phyloP scores from a whole-genome alignment of 2,329 filamentous ascomycete genomes.

The Fusarium devonianum region DNA sequence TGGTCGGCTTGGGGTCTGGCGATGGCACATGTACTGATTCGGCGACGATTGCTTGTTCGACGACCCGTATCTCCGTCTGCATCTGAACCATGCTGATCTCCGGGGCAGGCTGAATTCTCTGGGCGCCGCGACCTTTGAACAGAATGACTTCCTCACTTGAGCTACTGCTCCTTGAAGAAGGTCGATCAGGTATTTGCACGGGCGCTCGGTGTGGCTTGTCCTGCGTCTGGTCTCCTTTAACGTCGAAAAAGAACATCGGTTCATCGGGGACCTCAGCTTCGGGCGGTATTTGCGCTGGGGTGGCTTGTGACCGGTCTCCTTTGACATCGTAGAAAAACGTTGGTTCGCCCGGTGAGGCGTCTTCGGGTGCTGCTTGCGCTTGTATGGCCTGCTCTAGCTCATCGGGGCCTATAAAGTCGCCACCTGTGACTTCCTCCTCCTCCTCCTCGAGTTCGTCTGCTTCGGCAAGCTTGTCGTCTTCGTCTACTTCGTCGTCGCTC shows the following conservation, averaged over 20 bases:
- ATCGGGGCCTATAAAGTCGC: conserved; percentile 32
- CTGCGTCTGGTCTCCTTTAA: conserved; percentile 40
- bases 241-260: conserved; percentile 49
- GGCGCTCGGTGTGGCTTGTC: not conserved
- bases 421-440: not conserved
- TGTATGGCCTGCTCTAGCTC: conserved; percentile 32
- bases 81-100: conserved; percentile 42
- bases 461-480: conserved; percentile 1
- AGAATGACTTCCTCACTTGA: conserved; percentile 75
- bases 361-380: conserved; percentile 1
- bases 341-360: conserved; percentile 5
- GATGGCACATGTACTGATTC: conserved; percentile 7
- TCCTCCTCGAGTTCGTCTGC: not conserved
- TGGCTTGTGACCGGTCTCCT: conserved; percentile 38
- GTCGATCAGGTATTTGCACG: conserved; percentile 27
- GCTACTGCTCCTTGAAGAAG: conserved; percentile 35
- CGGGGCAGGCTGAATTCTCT: conserved; percentile 33
- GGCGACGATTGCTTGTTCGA: conserved; percentile 35
- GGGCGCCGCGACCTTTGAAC: conserved; percentile 63
- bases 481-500: not conserved
- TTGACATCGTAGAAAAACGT: conserved; percentile 51
- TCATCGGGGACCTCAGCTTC: conserved; percentile 3
- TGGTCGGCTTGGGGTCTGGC: not conserved
- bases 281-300: conserved; percentile 14
- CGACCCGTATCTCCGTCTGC: conserved; percentile 44